Evolutionary conservation across 73 alveolate genomes (phyloP), one percentile per base, ranked within the genome.

Genomic region (Paramecium biaurelia): DNA sequence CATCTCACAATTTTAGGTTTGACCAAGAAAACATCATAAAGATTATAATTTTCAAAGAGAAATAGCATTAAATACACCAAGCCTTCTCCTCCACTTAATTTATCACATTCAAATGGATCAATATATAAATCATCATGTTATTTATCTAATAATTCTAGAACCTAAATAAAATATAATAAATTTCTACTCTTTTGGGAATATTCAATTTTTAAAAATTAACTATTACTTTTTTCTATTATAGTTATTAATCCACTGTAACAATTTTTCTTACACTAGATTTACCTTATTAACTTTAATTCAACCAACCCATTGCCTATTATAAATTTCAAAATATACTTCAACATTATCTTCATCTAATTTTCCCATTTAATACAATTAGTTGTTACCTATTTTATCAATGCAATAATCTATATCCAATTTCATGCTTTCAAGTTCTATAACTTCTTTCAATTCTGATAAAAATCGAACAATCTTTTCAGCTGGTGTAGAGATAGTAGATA

Each of bases 101-200:
- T 89, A 47, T 89, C 94, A 21, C 67, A 70, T 14, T 89, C 94
- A 89, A 89, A 89, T 28, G 92, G 87, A 72, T 89, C 90, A 24
- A 89, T 43, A 82, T 72, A 45, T 72, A 89, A 41, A 30, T 89
- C 92, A 70, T 89, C 76, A 47, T 79, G 90, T 24, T 43, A 57
- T 38, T 70, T 85, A 14, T 41, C 42, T 26, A 89, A 70, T 3
- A 45, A 0, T 11, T 89, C 88, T 70, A 89, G 2, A n/a, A 74
- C 57, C 87, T 74, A 74, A n/a, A 28, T 37, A 2, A 20, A 2
- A 14, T 12, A 14, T 35, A 4, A 49, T 49, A 18, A 59, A 63
- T 28, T 1, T 30, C 1, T 67, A 63, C 85, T 11, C 26, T 86
- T 86, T 72, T 58, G 7, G 67, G 67, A 35, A 86, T 24, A 5